Evolutionary conservation across 129 eudicot genomes (phyloP), one percentile per base, ranked within the genome.

Genomic region (Ambrosia artemisiifolia): DNA sequence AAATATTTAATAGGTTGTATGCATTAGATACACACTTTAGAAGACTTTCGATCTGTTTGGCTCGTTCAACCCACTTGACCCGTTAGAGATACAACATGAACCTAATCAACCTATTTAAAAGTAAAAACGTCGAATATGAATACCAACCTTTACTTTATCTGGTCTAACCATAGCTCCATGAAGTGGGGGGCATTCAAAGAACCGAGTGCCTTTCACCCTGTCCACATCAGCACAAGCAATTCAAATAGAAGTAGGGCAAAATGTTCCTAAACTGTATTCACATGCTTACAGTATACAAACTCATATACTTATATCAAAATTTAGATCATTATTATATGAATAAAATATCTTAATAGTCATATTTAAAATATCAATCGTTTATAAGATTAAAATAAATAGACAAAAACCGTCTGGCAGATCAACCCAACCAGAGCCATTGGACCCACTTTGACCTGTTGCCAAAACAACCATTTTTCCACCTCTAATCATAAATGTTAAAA

Each of bases 131-230:
- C 65, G 65, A 33, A 60, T 60, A 32, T 32, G 43, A 60, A 61
- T 28, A 38, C 81, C 72, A 63, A 93, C 98, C 96, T 89, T 81
- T 33, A 93, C 98, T 89, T 89, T 93, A 73, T 93, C 98, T 12
- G 96, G 96, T 82, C 98, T 85, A 78, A 93, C 90, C 78, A 89
- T 87, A 61, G 85, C 88, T 63, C 98, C 96, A 79, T 91, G 94
- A 63, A 90, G 95, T 53, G 95, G 87, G 28, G 95, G 98, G 85
- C 98, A 93, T 20, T 85, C 79, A 46, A 93, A 93, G 82, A 76
- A 90, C 17, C 98, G 90, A 47, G 79, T 88, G 68, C 98, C 96
- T 84, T 90, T 90, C 60, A 90, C 96, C 80, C 96, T 93, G 81
- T 65, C 77, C 76, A 74, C 38, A 69, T 48, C 14, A 78, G 19